Evolutionary conservation across 768 basidiomycete species (phyloP).

Genomic region (Leccinum ochraceum): DNA sequence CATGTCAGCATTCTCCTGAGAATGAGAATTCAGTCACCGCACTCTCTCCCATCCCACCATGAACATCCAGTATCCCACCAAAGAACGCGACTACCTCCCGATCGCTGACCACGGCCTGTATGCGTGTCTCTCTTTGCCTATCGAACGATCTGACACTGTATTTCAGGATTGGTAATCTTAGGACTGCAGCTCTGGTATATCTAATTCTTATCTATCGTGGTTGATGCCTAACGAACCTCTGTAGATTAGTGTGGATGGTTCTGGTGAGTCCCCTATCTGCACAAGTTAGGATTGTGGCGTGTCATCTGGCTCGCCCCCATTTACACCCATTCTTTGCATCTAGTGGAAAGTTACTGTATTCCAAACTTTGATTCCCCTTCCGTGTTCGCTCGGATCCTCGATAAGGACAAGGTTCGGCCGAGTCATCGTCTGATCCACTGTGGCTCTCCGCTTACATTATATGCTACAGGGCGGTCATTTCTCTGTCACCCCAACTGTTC

Average conservation of each 20-base stretch:
- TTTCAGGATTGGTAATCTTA: conserved; percentile 76
- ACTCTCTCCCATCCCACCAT: conserved; percentile 15
- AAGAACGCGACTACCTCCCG: conserved; percentile 66
- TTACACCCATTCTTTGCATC: conserved; percentile 6
- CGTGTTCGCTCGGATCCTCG: conserved; percentile 85
- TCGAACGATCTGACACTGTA: conserved; percentile 9
- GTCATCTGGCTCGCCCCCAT: not conserved
- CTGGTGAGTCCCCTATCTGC: conserved; percentile 48
- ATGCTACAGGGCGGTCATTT: conserved; percentile 78
- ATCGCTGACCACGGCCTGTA: conserved; percentile 83
- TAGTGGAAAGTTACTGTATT: conserved; percentile 91
- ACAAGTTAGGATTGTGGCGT: not conserved
- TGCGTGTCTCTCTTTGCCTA: conserved; percentile 25
- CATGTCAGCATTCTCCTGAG: conserved; percentile 10
- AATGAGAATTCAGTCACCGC: not conserved
- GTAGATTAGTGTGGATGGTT: conserved; percentile 77
- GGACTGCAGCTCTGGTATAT: conserved; percentile 73
- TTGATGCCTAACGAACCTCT: conserved; percentile 7
- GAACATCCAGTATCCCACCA: conserved; percentile 55
- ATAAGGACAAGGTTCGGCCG: conserved; percentile 67
- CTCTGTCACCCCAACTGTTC: conserved; percentile 72
- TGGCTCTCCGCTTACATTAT: conserved; percentile 6
- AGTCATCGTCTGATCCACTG: not conserved
- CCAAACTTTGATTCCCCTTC: conserved; percentile 95
- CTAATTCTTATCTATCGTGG: not conserved